These are phyloP conservation scores for Penicillium sp. DNA, from an alignment of 2,329 filamentous ascomycete genomes.

Conservation along the genomic window DNA sequence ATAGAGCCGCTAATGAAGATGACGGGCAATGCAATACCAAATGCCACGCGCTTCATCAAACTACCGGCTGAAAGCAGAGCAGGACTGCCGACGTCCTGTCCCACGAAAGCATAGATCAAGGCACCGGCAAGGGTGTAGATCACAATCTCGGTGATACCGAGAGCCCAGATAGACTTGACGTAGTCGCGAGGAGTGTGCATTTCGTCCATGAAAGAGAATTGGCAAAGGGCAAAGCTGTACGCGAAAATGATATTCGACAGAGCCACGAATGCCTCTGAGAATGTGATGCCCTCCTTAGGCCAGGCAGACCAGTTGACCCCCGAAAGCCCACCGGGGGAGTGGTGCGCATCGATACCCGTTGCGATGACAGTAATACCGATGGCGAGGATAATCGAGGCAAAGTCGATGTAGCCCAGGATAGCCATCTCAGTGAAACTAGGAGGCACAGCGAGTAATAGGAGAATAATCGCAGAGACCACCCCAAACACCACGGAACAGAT, in stretches of 20 bases:
- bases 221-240: slow-evolving; percentile 1
- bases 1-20: slow-evolving; percentile 1
- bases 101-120: neutral
- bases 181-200: slow-evolving; percentile 3
- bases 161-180: slow-evolving; percentile 3
- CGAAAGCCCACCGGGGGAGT: neutral
- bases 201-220: slow-evolving; percentile 2
- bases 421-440: slow-evolving; percentile 2
- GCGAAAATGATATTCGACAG: slow-evolving; percentile 2
- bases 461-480: neutral
- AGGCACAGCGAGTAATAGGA: neutral
- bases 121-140: slow-evolving; percentile 3
- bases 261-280: neutral
- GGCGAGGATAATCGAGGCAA: slow-evolving; percentile 1
- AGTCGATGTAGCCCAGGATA: neutral
- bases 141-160: neutral
- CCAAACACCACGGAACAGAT: neutral
- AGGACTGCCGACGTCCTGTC: neutral
- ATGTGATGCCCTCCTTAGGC: neutral
- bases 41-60: neutral
- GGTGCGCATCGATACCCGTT: neutral
- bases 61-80: neutral
- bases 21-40: neutral
- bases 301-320: neutral
- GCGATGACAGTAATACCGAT: slow-evolving; percentile 1